Evolutionary conservation across 345 rosid species (phyloP), one percentile per base, ranked within the genome.

Genomic region (Bretschneidera sinensis): DNA sequence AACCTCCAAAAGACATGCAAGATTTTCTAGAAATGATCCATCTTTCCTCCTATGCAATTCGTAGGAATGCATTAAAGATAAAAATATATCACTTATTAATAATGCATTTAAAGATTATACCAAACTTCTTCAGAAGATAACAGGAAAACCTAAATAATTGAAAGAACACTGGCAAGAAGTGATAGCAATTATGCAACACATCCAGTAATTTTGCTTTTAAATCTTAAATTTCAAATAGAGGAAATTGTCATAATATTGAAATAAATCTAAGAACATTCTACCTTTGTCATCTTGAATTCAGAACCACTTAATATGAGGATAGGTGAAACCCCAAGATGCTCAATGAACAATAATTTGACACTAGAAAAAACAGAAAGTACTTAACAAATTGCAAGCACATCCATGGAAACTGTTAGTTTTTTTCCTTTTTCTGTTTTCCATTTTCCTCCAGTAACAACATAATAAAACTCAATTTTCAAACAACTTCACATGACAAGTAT

Each of bases 1-100:
- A 54, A 58, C 68, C 48, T 74, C 79, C 55, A 91, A 65, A 73
- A 84, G 23, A 64, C 67, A 72, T 48, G 71, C 64, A 54, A 88
- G 79, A 78, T 88, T 91, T 71, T 79, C 88, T 43, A 51, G 56
- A 65, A 84, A 72, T 22, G 84, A 58, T 64, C 59, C 80, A 47
- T 82, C 86, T 66, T 74, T 71, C 54, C 43, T 64, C 97, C 94
- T 88, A 65, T 61, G 23, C 55, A 57, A 61, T 49, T 61, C 31
- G 52, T 45, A 45, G 49, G 34, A 22, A 60, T 14, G 48, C 47
- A 39, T 55, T 24, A 47, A 59, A 51, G 4, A 34, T 52, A 17
- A 31, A 61, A 16, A 20, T 19, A 6, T 16, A 45, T 59, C 15
- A 48, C 58, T 20, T n/a, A 17, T 51, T 4, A 66, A 1, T 33